Conservation (phyloP, 2,329 filamentous ascomycete genomes). For the Aureobasidium pullulans region DNA sequence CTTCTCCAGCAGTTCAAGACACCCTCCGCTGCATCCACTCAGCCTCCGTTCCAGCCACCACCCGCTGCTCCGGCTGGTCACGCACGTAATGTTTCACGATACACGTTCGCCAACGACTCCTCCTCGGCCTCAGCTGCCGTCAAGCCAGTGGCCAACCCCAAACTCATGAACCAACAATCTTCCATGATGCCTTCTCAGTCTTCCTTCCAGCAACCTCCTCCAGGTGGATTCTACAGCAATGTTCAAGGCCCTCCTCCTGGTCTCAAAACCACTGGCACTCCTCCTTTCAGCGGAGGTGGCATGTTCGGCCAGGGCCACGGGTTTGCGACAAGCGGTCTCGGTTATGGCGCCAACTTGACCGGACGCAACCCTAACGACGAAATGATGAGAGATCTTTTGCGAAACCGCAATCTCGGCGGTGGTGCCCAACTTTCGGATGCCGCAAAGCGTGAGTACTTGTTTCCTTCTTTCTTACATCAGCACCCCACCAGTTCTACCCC, state of each 20-base stretch:
- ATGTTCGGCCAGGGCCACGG: constrained; percentile 88
- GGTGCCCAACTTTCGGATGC: constrained; percentile 64
- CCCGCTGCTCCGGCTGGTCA: constrained; percentile 46
- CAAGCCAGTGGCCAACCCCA: constrained; percentile 70
- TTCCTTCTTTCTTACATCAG: constrained; percentile 86
- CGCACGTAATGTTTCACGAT: constrained; percentile 75
- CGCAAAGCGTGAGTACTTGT: constrained; percentile 97
- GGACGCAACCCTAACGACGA: constrained; percentile 69
- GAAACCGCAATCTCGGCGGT: constrained; percentile 49
- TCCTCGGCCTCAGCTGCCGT: constrained; percentile 54
- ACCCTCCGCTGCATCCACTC: constrained; percentile 35
- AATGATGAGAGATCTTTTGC: constrained; percentile 74
- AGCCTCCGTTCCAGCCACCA: constrained; percentile 9
- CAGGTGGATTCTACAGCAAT: constrained; percentile 67
- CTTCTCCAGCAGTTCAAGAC: constrained; percentile 54
- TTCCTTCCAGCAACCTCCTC: constrained; percentile 45
- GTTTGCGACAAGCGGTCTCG: constrained; percentile 62
- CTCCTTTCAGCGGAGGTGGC: constrained; percentile 67
- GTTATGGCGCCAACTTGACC: constrained; percentile 46
- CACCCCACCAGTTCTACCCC: constrained; percentile 76
- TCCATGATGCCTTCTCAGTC: constrained; percentile 65
- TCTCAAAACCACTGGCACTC: constrained; percentile 88
- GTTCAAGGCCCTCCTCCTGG: constrained; percentile 92
- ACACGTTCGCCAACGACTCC: constrained; percentile 75
- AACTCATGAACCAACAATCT: constrained; percentile 75